Evolutionary conservation across 1,284 basidiomycete species (phyloP).

Genomic region (Fomitopsis schrenkii): DNA sequence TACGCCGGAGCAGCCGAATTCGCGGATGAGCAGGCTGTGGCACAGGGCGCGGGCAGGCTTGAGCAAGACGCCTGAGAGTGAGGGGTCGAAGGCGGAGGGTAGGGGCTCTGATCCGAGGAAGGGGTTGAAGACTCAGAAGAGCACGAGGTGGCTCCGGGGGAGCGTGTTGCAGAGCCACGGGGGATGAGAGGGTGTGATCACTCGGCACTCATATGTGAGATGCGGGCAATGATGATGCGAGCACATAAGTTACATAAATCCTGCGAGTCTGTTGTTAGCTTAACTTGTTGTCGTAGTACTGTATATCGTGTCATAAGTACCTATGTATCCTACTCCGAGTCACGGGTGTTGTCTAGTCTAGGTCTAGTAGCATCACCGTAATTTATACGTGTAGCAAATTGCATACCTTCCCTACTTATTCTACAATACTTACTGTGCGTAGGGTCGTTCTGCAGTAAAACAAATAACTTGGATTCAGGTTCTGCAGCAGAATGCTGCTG

Average conservation of each 20-base stretch:
- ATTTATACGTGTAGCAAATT: neutral
- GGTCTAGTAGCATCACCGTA: neutral
- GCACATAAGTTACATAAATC: neutral
- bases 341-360: neutral
- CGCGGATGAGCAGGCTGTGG: conserved; percentile 7
- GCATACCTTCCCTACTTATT: neutral
- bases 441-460: too few species aligned
- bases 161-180: conserved; percentile 1
- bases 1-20: conserved; percentile 7
- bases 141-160: conserved; percentile 4
- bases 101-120: neutral
- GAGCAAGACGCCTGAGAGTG: neutral
- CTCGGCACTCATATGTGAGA: too few species aligned
- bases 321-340: neutral
- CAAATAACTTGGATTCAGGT: too few species aligned
- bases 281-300: neutral
- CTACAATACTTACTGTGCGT: too few species aligned
- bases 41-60: conserved; percentile 1
- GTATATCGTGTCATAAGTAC: neutral
- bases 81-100: neutral
- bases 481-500: too few species aligned
- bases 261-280: neutral
- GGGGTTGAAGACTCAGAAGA: conserved; percentile 2
- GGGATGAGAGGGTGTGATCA: neutral
- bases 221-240: too few species aligned